These are phyloP conservation scores for Ceratocystis variospora DNA, from an alignment of 2,329 filamentous ascomycete genomes.

Conservation along the genomic window DNA sequence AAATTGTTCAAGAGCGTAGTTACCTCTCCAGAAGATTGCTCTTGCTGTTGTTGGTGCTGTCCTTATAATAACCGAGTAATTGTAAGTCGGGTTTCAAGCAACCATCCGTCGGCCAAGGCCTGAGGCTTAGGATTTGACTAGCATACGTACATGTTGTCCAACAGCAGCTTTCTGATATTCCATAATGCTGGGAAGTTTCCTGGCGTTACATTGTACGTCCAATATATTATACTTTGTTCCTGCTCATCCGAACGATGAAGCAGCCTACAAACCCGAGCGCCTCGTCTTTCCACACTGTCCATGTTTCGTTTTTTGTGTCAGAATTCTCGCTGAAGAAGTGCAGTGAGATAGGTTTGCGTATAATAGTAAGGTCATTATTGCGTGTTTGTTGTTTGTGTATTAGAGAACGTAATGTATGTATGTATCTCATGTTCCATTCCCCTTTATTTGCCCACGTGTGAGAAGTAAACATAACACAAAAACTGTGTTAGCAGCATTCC, in stretches of 20 bases:
- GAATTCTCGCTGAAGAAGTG: background rate
- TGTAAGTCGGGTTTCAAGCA: background rate
- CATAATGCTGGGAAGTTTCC: background rate
- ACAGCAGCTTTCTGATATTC: background rate
- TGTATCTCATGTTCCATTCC: background rate
- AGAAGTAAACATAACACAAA: background rate
- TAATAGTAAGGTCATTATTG: background rate
- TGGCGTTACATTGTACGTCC: background rate
- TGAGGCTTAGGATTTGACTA: background rate
- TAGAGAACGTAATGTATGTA: background rate
- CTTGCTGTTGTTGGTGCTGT: constrained; percentile 1
- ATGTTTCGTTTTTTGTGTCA: constrained; percentile 11
- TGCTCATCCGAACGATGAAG: background rate
- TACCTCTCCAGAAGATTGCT: background rate
- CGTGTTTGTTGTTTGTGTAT: background rate
- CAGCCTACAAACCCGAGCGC: constrained; percentile 1
- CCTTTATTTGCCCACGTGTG: constrained; percentile 4
- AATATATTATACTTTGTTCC: background rate
- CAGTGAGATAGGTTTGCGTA: background rate
- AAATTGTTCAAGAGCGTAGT: background rate
- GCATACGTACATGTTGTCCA: background rate
- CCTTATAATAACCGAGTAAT: background rate
- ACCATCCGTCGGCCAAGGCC: background rate
- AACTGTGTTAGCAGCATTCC: constrained; percentile 2
- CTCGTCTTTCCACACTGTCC: background rate